Evolutionary conservation across 2,329 filamentous ascomycete species (phyloP), one percentile per base, ranked within the genome.

Genomic region (Monosporascus sp.): DNA sequence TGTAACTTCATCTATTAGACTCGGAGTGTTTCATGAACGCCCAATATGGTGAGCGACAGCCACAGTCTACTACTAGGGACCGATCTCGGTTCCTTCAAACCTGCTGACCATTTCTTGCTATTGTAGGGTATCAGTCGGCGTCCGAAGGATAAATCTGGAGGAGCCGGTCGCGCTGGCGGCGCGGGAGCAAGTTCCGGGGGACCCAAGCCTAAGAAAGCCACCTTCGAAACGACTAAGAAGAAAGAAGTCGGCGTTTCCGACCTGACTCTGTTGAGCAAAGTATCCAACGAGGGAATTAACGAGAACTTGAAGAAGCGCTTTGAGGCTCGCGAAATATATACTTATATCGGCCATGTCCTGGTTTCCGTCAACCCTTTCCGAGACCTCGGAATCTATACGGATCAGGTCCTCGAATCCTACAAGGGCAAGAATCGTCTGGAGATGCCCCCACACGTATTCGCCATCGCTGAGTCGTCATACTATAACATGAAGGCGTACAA

Each of bases 401-500:
- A 97, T 62, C 77, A 87, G 66, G 91, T 97, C 54, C 83, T 99
- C 66, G 86, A 96, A 48, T 93, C 89, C 67, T 99, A 99, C 78
- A 88, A 86, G 74, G 93, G 93, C 62, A 97, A 97, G 80, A 99
- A 99, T 75, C 85, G 94, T 60, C 82, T 99, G 60, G 94, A 99
- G 76, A 85, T 90, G 76, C 89, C 91, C 27, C 94, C 94, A 8
- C 94, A 99, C 72, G 94, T 99, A 62, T 99, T 97, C 70, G 93
- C 91, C 56, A 94, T 99, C 66, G 94, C 94, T 68, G 94, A 99
- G 74, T 88, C 93, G 7, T 74, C 92, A 51, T 99, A 99, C 78
- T 97, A 97, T 77, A 97, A 99, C 77, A 97, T 99, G 94, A 97
- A 97, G 72, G 93, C 92, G 47, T 99, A 99, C 79, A 90, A 90